phyloP scores from a whole-genome alignment of 2,329 filamentous ascomycete species.

The Fusarium hainanense region DNA sequence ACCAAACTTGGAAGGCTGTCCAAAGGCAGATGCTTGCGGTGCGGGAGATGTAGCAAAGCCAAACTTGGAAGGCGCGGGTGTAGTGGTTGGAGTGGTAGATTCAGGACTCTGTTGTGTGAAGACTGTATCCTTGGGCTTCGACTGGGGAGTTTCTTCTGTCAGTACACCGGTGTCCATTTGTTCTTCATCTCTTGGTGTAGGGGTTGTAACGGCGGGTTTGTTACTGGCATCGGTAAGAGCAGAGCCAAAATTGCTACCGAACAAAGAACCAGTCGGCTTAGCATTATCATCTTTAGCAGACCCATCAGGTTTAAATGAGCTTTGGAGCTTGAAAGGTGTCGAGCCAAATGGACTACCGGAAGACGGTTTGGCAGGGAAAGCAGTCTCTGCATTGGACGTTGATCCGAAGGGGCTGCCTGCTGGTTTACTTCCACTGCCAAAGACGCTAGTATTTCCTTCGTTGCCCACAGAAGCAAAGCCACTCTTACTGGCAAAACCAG shows the following conservation, averaged over 20 bases:
- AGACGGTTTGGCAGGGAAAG: conserved; percentile 46
- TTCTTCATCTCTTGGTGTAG: conserved; percentile 61
- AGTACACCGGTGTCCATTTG: conserved; percentile 61
- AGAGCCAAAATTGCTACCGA: conserved; percentile 70
- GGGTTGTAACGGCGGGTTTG: conserved; percentile 50
- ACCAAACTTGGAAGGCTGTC: conserved; percentile 48
- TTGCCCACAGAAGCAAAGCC: conserved; percentile 65
- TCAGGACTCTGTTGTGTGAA: conserved; percentile 46
- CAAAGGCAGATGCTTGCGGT: conserved; percentile 51
- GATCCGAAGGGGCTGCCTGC: conserved; percentile 47
- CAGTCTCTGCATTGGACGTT: conserved; percentile 40
- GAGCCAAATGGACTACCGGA: conserved; percentile 57
- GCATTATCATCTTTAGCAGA: conserved; percentile 69
- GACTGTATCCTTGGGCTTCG: conserved; percentile 51
- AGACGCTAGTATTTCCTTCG: conserved; percentile 50
- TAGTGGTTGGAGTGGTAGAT: conserved; percentile 63
- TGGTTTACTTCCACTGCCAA: conserved; percentile 54
- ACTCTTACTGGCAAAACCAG: conserved; percentile 64
- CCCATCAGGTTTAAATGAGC: conserved; percentile 74
- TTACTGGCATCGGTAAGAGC: conserved; percentile 63
- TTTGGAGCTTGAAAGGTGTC: conserved; percentile 73
- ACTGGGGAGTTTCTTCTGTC: conserved; percentile 51
- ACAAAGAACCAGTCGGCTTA: conserved; percentile 62
- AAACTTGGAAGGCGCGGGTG: conserved; percentile 62
- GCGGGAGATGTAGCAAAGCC: conserved; percentile 52